phyloP scores from a whole-genome alignment of 1,284 basidiomycete genomes.

The Trametes sp. region DNA sequence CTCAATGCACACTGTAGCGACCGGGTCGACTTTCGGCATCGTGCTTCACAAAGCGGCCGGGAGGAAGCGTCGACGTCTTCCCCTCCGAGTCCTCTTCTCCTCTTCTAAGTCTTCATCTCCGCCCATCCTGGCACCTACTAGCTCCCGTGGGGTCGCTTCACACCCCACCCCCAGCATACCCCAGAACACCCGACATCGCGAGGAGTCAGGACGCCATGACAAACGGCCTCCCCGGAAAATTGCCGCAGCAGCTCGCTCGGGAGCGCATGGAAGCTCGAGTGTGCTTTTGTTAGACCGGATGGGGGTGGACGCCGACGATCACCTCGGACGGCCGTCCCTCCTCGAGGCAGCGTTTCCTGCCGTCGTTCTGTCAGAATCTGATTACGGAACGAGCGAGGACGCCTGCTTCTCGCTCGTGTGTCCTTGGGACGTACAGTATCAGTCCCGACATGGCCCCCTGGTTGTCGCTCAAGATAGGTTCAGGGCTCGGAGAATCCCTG shows the following conservation, averaged over 20 bases:
- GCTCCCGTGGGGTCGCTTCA: no score
- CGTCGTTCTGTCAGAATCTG: constrained; percentile 18
- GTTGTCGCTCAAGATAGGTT: no score
- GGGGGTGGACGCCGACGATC: constrained; percentile 14
- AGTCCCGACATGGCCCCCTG: not conserved
- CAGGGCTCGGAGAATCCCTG: no score
- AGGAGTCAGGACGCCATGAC: not conserved
- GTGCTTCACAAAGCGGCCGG: no score
- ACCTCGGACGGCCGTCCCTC: constrained; percentile 1
- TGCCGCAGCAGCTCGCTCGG: not conserved
- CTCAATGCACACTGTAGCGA: no score
- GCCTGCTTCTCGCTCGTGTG: not conserved
- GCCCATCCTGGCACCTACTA: no score
- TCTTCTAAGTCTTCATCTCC: no score
- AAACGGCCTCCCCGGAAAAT: no score
- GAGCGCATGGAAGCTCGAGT: not conserved
- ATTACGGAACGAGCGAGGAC: not conserved
- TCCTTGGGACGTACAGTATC: constrained; percentile 7
- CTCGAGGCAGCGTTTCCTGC: constrained; percentile 2
- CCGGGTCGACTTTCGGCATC: no score
- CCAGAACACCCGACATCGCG: not conserved
- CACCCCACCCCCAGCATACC: no score
- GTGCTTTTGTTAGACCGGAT: constrained; percentile 4
- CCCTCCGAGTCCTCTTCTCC: no score
- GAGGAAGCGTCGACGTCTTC: no score